Percentiles rank a stretch among this genome's conserved stretches.
phyloP scores from a whole-genome alignment of 2,329 filamentous ascomycete genomes.

The Pseudovirgaria hyperparasitica region DNA sequence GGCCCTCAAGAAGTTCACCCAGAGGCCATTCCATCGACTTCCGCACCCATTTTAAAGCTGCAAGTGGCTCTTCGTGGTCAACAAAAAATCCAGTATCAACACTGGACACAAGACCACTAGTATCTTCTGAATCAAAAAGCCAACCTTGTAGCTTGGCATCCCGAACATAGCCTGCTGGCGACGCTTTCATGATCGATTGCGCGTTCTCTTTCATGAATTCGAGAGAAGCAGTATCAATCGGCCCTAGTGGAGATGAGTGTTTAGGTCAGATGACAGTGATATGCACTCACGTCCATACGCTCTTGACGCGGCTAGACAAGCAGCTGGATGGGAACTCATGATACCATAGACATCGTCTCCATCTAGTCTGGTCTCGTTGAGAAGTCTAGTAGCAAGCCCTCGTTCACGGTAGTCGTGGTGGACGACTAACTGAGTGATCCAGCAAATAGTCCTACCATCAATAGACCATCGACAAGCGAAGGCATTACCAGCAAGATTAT shows the following conservation, averaged over 20 bases:
- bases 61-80: constrained; percentile 24
- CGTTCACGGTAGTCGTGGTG: constrained; percentile 21
- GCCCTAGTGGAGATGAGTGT: constrained; percentile 8
- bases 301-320: constrained; percentile 19
- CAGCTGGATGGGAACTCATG: constrained; percentile 28
- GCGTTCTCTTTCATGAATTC: constrained; percentile 19
- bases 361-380: constrained; percentile 16
- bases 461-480: constrained; percentile 24
- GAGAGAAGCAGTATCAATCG: constrained; percentile 11
- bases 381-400: constrained; percentile 22
- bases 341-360: constrained; percentile 24
- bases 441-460: constrained; percentile 21
- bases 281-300: constrained; percentile 17
- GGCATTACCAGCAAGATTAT: constrained; percentile 20
- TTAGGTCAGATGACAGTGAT: constrained; percentile 1
- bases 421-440: constrained; percentile 31
- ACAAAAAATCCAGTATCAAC: constrained; percentile 27
- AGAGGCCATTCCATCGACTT: constrained; percentile 18
- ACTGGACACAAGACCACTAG: constrained; percentile 17
- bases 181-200: constrained; percentile 19
- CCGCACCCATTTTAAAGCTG: constrained; percentile 15
- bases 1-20: constrained; percentile 19
- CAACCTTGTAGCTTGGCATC: constrained; percentile 23
- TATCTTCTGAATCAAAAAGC: constrained; percentile 19
- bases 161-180: constrained; percentile 27